These are phyloP conservation scores for Pythium aquatile DNA, from an alignment of 352 stramenopile genomes.

Conservation along the genomic window DNA sequence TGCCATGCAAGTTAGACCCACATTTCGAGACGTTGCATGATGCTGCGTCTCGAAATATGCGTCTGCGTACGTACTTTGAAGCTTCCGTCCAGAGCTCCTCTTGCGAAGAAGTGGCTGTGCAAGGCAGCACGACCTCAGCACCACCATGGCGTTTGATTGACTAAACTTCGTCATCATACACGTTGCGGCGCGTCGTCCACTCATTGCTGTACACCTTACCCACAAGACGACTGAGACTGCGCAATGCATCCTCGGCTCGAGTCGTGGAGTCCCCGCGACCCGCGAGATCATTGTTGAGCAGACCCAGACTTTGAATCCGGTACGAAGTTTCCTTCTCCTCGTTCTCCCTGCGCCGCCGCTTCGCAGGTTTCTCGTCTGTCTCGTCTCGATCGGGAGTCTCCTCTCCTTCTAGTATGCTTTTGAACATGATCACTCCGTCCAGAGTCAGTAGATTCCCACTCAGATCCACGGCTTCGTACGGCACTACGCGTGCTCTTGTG, in stretches of 20 bases:
- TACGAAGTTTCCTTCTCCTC: conserved; percentile 10
- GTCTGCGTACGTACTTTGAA: not conserved
- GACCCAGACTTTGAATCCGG: conserved; percentile 50
- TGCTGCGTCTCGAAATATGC: not conserved
- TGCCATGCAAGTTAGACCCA: no score
- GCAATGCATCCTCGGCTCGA: conserved; percentile 28
- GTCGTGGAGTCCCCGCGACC: conserved; percentile 22
- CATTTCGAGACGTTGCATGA: no score
- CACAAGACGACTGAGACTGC: conserved; percentile 35
- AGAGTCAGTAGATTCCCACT: conserved; percentile 75
- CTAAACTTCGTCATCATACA: conserved; percentile 84
- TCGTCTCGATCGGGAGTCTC: conserved; percentile 12
- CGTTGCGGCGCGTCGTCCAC: conserved; percentile 58
- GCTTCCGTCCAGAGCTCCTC: not conserved
- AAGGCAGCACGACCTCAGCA: no score
- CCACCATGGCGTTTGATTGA: not conserved
- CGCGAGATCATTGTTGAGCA: conserved; percentile 76
- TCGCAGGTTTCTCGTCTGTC: conserved; percentile 14
- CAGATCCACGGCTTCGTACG: conserved; percentile 55
- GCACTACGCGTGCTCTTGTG: conserved; percentile 36
- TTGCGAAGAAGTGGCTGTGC: not conserved
- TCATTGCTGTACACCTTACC: conserved; percentile 56
- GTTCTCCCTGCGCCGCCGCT: conserved; percentile 31
- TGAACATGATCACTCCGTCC: conserved; percentile 41
- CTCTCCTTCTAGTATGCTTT: conserved; percentile 30